Base-by-base conservation (phyloP, 306 rosid species). In the Medicago arabica region DNA sequence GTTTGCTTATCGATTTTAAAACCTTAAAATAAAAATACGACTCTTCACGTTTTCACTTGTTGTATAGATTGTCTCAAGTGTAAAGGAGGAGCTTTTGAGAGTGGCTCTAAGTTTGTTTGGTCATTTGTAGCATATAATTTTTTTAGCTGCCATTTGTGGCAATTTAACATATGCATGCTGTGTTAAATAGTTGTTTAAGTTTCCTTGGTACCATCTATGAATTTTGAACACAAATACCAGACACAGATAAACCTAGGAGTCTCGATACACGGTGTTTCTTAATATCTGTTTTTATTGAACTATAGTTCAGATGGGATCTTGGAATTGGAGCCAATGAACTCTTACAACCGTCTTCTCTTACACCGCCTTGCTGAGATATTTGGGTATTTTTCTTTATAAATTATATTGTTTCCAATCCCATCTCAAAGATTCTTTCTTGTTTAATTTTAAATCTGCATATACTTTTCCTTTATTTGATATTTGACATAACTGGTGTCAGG, bases 341-440 rank as follows among this genome's bases (percentile, higher is more conserved):
- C 99, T 40, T 95, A 95, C 84, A 87, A 84, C 46, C 99, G 99
- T 78, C 97, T 92, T 85, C 97, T 95, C 69, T 86, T 95, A 87
- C 99, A 95, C 68, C 98, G 97, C 60, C 97, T 95, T 84, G 97
- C 99, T 41, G 99, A 95, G 84, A 95, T 95, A 84, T 95, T 95
- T 87, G 98, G 98, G 99, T 95, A 83, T 69, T 69, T 71, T 75
- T 60, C 78, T 69, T 31, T 25, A 31, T 50, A 36, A 73, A 50
- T 73, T 75, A 62, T 63, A 21, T 41, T 79, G 39, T 73, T 67
- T 72, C 58, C 70, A 49, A 55, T 31, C 67, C 34, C 60, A 34
- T 68, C 23, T 65, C 47, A 9, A 67, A 51, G 6, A 1, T 81
- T 77, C 41, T 15, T 43, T 81, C 15, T 72, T 65, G 55, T 65